Conservation (phyloP, 1,284 basidiomycete species). For the Moesziomyces antarcticus region DNA sequence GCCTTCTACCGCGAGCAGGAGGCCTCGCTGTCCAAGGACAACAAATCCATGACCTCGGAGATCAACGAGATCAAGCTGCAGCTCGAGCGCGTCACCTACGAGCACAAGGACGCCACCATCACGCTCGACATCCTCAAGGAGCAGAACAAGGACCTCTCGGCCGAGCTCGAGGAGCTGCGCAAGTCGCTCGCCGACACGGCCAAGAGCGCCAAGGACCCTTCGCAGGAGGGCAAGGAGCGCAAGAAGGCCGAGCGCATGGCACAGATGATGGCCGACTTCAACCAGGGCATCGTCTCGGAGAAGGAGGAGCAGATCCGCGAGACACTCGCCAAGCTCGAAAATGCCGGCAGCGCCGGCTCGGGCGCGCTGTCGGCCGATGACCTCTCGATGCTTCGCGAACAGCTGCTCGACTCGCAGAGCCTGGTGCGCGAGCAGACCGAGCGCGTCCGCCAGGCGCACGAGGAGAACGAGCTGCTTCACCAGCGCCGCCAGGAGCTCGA, state of each 20-base stretch:
- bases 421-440: slow-evolving; percentile 89
- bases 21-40: slow-evolving; percentile 52
- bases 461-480: slow-evolving; percentile 87
- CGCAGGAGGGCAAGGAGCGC: slow-evolving; percentile 95
- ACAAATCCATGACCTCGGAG: slow-evolving; percentile 69
- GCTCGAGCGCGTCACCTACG: slow-evolving; percentile 90
- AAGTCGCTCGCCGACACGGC: slow-evolving; percentile 53
- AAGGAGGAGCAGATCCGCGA: slow-evolving; percentile 90
- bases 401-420: slow-evolving; percentile 88
- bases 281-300: slow-evolving; percentile 82
- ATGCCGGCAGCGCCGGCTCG: slow-evolving; percentile 52
- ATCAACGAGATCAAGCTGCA: slow-evolving; percentile 91
- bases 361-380: slow-evolving; percentile 75
- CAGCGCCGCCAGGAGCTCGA: slow-evolving; percentile 89
- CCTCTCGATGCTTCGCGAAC: slow-evolving; percentile 80
- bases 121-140: slow-evolving; percentile 97
- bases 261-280: slow-evolving; percentile 99
- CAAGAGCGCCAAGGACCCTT: slow-evolving; percentile 68
- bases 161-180: slow-evolving; percentile 86
- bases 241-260: slow-evolving; percentile 99
- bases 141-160: slow-evolving; percentile 87
- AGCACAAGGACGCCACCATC: slow-evolving; percentile 93
- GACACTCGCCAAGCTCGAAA: slow-evolving; percentile 82
- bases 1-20: slow-evolving; percentile 87
- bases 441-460: slow-evolving; percentile 85